Evolutionary conservation across 1,139 yeast species (phyloP).

Genomic region (Blastobotrys arbuscula): DNA sequence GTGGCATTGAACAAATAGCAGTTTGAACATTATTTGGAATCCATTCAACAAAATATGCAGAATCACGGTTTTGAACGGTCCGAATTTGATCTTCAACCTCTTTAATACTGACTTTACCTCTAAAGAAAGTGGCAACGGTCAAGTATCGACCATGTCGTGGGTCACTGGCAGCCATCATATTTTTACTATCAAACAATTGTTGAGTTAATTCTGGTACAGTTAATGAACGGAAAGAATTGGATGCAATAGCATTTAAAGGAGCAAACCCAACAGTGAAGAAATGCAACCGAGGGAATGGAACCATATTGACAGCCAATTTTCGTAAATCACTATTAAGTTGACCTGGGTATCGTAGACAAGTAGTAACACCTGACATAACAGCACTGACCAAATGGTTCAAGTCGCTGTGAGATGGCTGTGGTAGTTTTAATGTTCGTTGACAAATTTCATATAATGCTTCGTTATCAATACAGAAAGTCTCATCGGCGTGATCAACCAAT

Average conservation of each 20-base stretch:
- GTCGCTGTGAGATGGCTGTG: conserved; percentile 72
- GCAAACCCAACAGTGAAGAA: conserved; percentile 95
- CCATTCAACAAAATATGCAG: conserved; percentile 88
- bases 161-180: conserved; percentile 94
- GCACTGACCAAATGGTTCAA: conserved; percentile 77
- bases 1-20: conserved; percentile 87
- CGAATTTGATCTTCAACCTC: conserved; percentile 94
- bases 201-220: conserved; percentile 89
- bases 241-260: conserved; percentile 67
- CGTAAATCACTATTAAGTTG: conserved; percentile 88
- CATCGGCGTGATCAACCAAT: conserved; percentile 83
- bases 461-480: conserved; percentile 90
- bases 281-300: conserved; percentile 92
- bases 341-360: conserved; percentile 87
- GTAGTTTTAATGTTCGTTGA: conserved; percentile 74
- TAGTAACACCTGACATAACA: conserved; percentile 90
- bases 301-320: conserved; percentile 86
- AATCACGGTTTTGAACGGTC: conserved; percentile 74
- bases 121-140: conserved; percentile 91
- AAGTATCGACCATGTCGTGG: conserved; percentile 87
- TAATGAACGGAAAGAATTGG: conserved; percentile 76
- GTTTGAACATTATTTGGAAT: conserved; percentile 95
- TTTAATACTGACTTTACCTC: conserved; percentile 87
- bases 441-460: conserved; percentile 89
- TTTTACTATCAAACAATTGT: conserved; percentile 86